Percentiles rank a stretch among this genome's conserved stretches.
These are phyloP conservation scores for Tubosaeta sp. DNA, from an alignment of 768 basidiomycete species.

Conservation along the genomic window DNA sequence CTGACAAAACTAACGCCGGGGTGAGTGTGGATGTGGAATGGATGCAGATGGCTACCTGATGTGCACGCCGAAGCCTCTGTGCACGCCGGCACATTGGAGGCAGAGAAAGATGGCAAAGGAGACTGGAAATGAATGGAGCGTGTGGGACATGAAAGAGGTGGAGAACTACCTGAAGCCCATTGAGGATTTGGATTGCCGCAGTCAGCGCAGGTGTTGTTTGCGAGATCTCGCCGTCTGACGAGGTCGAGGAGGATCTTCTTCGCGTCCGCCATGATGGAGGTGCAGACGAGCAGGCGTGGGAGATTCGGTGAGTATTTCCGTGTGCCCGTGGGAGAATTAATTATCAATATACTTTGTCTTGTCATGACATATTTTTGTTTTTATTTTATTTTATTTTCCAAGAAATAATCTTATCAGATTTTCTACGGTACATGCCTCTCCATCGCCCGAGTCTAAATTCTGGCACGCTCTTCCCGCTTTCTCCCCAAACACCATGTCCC, in stretches of 20 bases:
- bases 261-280: slow-evolving; percentile 31
- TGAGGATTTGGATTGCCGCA: slow-evolving; percentile 90
- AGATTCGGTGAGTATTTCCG: background rate
- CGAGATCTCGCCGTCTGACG: slow-evolving; percentile 63
- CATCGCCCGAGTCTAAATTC: background rate
- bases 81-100: slow-evolving; percentile 80
- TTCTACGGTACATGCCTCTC: slow-evolving; percentile 11
- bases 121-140: slow-evolving; percentile 17
- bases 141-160: background rate
- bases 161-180: slow-evolving; percentile 75
- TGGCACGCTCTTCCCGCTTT: background rate
- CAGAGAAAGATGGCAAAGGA: slow-evolving; percentile 90
- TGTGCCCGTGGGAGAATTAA: background rate
- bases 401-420: slow-evolving; percentile 35
- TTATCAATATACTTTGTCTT: background rate
- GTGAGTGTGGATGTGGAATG: background rate
- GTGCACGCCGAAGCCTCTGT: slow-evolving; percentile 92
- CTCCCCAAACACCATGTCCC: slow-evolving; percentile 49
- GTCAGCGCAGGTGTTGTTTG: slow-evolving; percentile 77
- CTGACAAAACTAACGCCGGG: slow-evolving; percentile 72
- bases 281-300: background rate
- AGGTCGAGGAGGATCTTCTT: slow-evolving; percentile 74
- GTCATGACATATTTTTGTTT: background rate
- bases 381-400: background rate
- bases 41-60: slow-evolving; percentile 50